A percentile compares a stretch with the other conserved stretches of the same genome.
These are phyloP conservation scores for Micractinium sp. DNA, from an alignment of 139 green algal species.

Conservation along the genomic window DNA sequence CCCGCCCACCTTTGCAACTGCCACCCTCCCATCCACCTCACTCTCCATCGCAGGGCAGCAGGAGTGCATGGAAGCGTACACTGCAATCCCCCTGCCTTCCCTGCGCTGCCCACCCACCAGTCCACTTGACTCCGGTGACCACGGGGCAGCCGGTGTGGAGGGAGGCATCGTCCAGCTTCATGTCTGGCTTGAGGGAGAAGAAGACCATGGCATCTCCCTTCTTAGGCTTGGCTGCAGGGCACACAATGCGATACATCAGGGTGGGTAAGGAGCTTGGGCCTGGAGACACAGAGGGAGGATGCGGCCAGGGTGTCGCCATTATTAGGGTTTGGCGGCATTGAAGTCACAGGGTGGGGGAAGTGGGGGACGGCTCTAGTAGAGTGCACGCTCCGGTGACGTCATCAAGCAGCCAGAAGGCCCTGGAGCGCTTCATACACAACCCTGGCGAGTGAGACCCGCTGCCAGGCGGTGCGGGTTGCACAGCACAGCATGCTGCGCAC, in stretches of 20 bases:
- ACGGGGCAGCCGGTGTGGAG: constrained; percentile 72
- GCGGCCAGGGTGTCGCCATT: too few relatives aligned
- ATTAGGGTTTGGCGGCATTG: too few relatives aligned
- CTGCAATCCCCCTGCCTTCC: constrained; percentile 66
- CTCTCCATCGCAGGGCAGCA: neutral
- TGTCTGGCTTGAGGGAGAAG: constrained; percentile 46
- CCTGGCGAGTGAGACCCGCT: neutral
- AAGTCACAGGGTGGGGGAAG: too few relatives aligned
- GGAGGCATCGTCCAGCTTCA: constrained; percentile 38
- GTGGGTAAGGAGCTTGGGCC: neutral
- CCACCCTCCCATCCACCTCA: neutral
- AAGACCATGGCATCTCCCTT: constrained; percentile 52
- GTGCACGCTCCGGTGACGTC: too few relatives aligned
- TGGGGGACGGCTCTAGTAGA: too few relatives aligned
- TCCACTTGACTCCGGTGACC: constrained; percentile 70
- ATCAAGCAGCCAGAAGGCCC: too few relatives aligned
- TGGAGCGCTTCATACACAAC: too few relatives aligned
- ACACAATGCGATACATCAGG: neutral
- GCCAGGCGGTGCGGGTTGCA: too few relatives aligned
- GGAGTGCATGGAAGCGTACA: neutral
- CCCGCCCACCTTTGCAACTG: neutral
- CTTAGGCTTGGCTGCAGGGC: neutral
- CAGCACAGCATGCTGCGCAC: too few relatives aligned
- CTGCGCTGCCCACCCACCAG: constrained; percentile 50
- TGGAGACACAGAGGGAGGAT: too few relatives aligned